phyloP scores from a whole-genome alignment of 352 stramenopile species.

The Hyphochytrium catenoides region DNA sequence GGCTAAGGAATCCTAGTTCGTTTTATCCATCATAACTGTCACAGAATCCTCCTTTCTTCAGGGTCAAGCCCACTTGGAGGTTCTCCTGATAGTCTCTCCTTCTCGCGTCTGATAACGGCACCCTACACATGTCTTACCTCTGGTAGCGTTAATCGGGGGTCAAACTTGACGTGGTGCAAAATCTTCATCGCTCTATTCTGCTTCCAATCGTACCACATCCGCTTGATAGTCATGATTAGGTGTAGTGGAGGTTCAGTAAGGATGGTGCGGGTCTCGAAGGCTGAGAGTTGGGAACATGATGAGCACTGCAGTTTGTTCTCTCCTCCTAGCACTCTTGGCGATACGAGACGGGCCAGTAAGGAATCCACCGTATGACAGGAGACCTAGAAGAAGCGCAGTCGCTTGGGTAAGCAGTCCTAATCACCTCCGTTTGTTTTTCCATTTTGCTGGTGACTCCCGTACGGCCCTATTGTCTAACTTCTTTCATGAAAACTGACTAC shows the following conservation, averaged over 20 bases:
- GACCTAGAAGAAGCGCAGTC: no score
- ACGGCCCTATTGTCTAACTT: no score
- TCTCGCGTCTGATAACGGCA: slow-evolving; percentile 13
- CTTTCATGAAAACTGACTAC: neutral
- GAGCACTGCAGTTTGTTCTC: slow-evolving; percentile 48
- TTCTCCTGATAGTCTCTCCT: no score
- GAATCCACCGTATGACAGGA: slow-evolving; percentile 50
- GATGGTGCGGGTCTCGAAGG: slow-evolving; percentile 48
- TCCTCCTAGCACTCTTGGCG: slow-evolving; percentile 39
- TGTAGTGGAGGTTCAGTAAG: slow-evolving; percentile 45
- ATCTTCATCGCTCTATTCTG: slow-evolving; percentile 63
- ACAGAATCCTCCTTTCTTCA: no score
- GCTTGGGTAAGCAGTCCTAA: no score
- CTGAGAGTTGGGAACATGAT: slow-evolving; percentile 37
- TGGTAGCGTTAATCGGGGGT: slow-evolving; percentile 31
- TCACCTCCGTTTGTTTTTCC: no score
- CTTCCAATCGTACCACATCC: slow-evolving; percentile 67
- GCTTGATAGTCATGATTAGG: slow-evolving; percentile 60
- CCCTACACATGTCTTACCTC: slow-evolving; percentile 28
- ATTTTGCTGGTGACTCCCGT: no score
- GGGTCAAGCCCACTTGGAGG: no score
- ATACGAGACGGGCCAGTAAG: slow-evolving; percentile 48
- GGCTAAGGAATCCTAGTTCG: no score
- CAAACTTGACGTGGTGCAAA: slow-evolving; percentile 49
- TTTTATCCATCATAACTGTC: no score